Percentiles rank a stretch among this genome's conserved stretches.
Conservation (phyloP, 352 stramenopile species). For the Pythium phragmitis region DNA sequence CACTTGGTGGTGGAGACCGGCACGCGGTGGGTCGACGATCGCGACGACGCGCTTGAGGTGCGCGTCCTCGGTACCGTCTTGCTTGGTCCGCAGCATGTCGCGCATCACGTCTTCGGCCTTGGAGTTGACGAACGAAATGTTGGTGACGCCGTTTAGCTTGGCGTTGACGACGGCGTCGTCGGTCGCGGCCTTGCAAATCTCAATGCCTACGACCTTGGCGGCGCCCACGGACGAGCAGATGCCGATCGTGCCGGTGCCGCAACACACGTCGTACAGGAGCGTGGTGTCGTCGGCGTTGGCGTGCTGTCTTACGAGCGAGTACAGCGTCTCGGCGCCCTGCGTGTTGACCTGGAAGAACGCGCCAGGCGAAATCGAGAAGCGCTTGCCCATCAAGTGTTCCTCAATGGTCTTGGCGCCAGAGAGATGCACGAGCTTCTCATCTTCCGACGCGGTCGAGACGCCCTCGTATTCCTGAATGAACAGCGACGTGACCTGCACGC, state of each 20-base stretch:
- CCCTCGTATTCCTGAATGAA: conserved; percentile 93
- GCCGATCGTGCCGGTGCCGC: conserved; percentile 97
- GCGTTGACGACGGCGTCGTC: conserved; percentile 90
- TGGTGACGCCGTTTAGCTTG: conserved; percentile 76
- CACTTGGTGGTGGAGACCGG: conserved; percentile 93
- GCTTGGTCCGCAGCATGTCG: conserved; percentile 68
- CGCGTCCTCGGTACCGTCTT: conserved; percentile 45
- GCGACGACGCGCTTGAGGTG: conserved; percentile 87
- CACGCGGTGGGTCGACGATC: conserved; percentile 96
- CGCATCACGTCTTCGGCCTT: conserved; percentile 92
- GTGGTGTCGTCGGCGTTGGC: conserved; percentile 73
- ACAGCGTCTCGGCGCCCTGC: conserved; percentile 92
- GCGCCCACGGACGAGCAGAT: conserved; percentile 89
- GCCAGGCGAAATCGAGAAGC: conserved; percentile 89
- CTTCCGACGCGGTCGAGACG: conserved; percentile 83
- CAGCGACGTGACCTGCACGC: conserved; percentile 80
- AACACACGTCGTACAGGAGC: conserved; percentile 98
- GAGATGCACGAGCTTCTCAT: conserved; percentile 85
- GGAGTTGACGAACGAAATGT: conserved; percentile 90
- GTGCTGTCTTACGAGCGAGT: conserved; percentile 93
- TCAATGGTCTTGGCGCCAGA: conserved; percentile 73
- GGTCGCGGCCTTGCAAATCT: conserved; percentile 89
- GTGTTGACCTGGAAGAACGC: conserved; percentile 98
- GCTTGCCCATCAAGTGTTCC: conserved; percentile 84
- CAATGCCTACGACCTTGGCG: conserved; percentile 83